These are phyloP conservation scores for Pisolithus marmoratus DNA, from an alignment of 768 basidiomycete species.

Conservation along the genomic window DNA sequence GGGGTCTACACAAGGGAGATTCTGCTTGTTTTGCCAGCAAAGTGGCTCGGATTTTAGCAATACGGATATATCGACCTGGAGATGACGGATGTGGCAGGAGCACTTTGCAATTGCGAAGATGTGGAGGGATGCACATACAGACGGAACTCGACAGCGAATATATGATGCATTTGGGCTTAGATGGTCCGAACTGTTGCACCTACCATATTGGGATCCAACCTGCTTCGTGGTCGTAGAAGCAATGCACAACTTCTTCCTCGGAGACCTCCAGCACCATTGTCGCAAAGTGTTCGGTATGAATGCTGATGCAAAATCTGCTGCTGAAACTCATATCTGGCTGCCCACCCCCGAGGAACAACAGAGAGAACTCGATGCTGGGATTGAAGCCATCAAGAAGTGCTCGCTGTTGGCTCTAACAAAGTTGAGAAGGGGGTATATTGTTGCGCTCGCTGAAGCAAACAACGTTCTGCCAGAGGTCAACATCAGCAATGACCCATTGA, in stretches of 20 bases:
- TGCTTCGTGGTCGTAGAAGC: slow-evolving; percentile 26
- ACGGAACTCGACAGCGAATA: slow-evolving; percentile 3
- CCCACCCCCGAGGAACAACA: background rate
- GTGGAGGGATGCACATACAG: slow-evolving; percentile 14
- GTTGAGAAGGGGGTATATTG: background rate
- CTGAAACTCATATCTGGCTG: background rate
- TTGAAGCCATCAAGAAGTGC: background rate
- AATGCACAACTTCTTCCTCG: slow-evolving; percentile 34
- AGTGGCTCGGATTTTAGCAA: slow-evolving; percentile 11
- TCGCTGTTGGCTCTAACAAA: background rate
- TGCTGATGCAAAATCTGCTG: background rate
- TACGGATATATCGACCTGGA: slow-evolving; percentile 17
- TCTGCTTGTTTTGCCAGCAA: slow-evolving; percentile 22
- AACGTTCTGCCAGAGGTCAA: background rate
- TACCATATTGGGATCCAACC: slow-evolving; percentile 33
- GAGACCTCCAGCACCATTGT: slow-evolving; percentile 1
- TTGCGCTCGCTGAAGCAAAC: background rate
- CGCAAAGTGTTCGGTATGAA: slow-evolving; percentile 15
- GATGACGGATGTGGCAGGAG: slow-evolving; percentile 5
- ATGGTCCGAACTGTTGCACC: slow-evolving; percentile 25
- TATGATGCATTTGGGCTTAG: slow-evolving; percentile 19
- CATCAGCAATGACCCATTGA: too few species aligned
- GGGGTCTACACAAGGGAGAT: slow-evolving; percentile 4
- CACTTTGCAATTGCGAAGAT: slow-evolving; percentile 11
- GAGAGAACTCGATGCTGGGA: background rate